These are phyloP conservation scores for Teunomyces stri DNA, from an alignment of 805 yeast genomes.

Conservation along the genomic window DNA sequence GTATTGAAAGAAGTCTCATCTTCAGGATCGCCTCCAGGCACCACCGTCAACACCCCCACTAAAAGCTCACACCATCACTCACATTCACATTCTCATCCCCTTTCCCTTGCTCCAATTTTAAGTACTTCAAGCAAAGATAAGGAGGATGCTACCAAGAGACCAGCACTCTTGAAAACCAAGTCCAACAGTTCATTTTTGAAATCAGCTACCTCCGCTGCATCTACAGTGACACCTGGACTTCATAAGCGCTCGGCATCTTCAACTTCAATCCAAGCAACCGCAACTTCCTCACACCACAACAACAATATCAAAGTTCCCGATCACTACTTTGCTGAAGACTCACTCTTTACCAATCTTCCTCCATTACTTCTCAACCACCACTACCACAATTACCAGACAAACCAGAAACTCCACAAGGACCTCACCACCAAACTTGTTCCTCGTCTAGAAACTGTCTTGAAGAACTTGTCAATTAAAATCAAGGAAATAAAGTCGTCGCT, in stretches of 20 bases:
- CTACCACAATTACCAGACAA: constrained; percentile 23
- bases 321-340: constrained; percentile 22
- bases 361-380: constrained; percentile 36
- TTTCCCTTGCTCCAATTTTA: background rate
- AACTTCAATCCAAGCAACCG: background rate
- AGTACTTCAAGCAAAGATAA: background rate
- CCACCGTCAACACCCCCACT: background rate
- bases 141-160: constrained; percentile 13
- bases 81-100: background rate
- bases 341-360: constrained; percentile 27
- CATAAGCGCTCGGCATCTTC: background rate
- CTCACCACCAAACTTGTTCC: constrained; percentile 33
- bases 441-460: constrained; percentile 33
- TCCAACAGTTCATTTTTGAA: constrained; percentile 22
- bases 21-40: background rate
- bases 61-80: background rate
- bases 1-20: constrained; percentile 8
- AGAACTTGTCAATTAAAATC: constrained; percentile 36
- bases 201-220: constrained; percentile 3
- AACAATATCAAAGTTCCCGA: constrained; percentile 21
- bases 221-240: background rate
- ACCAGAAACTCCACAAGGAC: constrained; percentile 30
- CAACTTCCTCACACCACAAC: constrained; percentile 2
- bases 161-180: constrained; percentile 23
- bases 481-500: constrained; percentile 40